Percentiles rank a stretch among this genome's conserved stretches.
These are phyloP conservation scores for Oenanthe sinensis DNA, from an alignment of 129 eudicot genomes.

Conservation along the genomic window DNA sequence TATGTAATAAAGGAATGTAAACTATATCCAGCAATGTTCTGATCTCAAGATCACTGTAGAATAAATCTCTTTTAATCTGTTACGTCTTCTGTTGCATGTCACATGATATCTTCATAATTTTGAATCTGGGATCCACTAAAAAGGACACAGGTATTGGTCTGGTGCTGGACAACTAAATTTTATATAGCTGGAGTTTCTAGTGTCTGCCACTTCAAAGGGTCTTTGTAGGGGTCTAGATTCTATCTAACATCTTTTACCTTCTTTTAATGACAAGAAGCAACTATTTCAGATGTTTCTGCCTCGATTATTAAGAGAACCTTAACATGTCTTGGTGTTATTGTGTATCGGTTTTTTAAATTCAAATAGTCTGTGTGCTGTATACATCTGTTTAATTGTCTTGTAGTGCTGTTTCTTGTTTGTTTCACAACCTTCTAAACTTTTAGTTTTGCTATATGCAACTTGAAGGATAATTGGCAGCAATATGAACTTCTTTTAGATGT, in stretches of 20 bases:
- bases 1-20: not conserved
- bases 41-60: not conserved
- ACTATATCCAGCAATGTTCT: not conserved
- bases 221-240: too few relatives aligned
- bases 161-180: not conserved
- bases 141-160: not conserved
- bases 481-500: not conserved
- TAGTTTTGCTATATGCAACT: not conserved
- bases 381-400: not conserved
- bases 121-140: not conserved
- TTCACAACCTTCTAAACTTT: not conserved
- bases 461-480: not conserved
- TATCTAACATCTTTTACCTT: not conserved
- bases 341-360: not conserved
- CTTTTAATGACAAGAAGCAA: conserved; percentile 1
- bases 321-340: not conserved
- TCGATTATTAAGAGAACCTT: not conserved
- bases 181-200: not conserved
- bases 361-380: not conserved
- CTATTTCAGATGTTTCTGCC: not conserved
- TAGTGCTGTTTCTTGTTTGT: not conserved
- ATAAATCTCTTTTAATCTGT: not conserved
- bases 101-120: not conserved
- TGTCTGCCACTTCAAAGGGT: too few relatives aligned
- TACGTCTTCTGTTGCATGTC: not conserved